Evolutionary conservation across 176 grass and related monocot genomes (phyloP), one percentile per base, ranked within the genome.

Genomic region (Thalia dealbata): DNA sequence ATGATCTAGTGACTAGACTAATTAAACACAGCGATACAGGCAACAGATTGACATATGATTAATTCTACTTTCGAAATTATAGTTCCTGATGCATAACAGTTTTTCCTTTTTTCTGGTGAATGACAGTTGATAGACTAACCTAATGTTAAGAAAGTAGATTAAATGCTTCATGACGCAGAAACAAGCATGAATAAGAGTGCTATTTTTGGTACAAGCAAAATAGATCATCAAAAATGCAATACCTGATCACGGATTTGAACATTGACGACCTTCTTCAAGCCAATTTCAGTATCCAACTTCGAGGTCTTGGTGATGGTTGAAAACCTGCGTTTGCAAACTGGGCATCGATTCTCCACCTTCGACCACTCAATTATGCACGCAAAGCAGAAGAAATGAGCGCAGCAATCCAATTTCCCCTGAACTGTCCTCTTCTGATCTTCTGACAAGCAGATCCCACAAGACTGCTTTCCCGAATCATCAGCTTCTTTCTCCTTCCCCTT

Each of bases 321-420:
- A 73, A 97, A 97, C 59, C 90, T 74, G 61, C 81, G 76, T 79
- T 92, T 97, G 80, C 95, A 97, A 29, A 97, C 78, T 14, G 95
- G 95, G 72, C 95, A 97, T 67, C 87, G 81, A 11, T 89, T 92
- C 73, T 97, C 95, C 69, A 97, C 95, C 62, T 80, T 97, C 22
- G 90, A 92, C 95, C 95, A 97, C 71, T 92, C 89, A 65, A 97
- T 84, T 61, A 97, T 91, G 73, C 95, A 97, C 0, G 76, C 71
- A 14, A 92, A 92, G 80, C 89, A 97, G 84, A 97, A 97, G 73
- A 86, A 97, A 81, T 97, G 95, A 0, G 90, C 84, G 50, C 95
- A 97, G 51, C 90, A 97, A 82, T 97, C 69, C 60, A 97, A 61
- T 38, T 88, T 25, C 0, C 95, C 95, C 78, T 84, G 95, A 24